These are phyloP conservation scores for Pichia terricola DNA, from an alignment of 1,139 yeast species.

Conservation along the genomic window DNA sequence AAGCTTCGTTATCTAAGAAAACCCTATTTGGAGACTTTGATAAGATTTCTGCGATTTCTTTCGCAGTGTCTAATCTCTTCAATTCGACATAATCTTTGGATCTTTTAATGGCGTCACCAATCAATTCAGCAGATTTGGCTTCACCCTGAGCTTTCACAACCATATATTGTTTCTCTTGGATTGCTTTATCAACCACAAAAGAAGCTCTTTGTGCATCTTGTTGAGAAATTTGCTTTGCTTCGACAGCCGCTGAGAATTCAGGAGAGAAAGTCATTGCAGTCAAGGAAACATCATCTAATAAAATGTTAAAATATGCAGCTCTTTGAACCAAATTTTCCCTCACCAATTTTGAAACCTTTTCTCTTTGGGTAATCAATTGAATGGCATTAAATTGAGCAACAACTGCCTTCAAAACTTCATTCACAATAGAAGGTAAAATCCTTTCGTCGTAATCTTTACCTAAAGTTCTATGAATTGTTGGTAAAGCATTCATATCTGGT, in stretches of 20 bases:
- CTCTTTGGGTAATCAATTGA: constrained; percentile 96
- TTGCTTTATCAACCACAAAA: constrained; percentile 90
- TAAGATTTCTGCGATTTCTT: constrained; percentile 84
- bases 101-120: constrained; percentile 98
- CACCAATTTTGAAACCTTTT: constrained; percentile 82
- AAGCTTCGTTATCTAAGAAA: constrained; percentile 83
- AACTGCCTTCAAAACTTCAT: constrained; percentile 91
- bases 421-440: constrained; percentile 91
- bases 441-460: constrained; percentile 95
- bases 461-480: constrained; percentile 79
- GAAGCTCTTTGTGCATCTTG: constrained; percentile 99
- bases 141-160: constrained; percentile 98
- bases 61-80: constrained; percentile 93
- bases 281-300: constrained; percentile 89
- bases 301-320: constrained; percentile 79
- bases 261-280: constrained; percentile 97
- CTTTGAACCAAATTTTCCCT: constrained; percentile 88
- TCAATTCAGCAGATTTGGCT: constrained; percentile 94
- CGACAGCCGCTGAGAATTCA: constrained; percentile 95
- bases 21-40: constrained; percentile 86
- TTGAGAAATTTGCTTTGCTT: constrained; percentile 97
- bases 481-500: constrained; percentile 73
- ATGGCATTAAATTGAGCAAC: constrained; percentile 98
- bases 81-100: constrained; percentile 91
- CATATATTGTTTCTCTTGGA: constrained; percentile 93